A percentile compares a stretch with the other conserved stretches of the same genome.
Conservation (phyloP, 257 asterid genomes). For the Solanum boliviense region DNA sequence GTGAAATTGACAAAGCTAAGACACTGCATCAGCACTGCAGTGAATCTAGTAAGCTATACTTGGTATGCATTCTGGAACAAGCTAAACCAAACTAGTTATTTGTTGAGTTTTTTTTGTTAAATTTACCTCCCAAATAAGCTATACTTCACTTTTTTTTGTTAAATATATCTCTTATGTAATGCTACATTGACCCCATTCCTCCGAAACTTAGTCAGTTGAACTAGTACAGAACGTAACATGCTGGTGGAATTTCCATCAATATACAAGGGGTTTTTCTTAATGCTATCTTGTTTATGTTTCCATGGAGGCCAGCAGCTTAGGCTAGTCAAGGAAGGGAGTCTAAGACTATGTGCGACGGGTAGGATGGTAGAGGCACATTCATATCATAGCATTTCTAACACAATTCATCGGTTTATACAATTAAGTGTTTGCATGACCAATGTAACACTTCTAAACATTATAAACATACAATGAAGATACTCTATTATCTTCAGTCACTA, state of each 20-base stretch:
- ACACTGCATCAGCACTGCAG: conserved; percentile 49
- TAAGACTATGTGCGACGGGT: background rate
- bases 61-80: conserved; percentile 36
- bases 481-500: background rate
- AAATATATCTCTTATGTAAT: background rate
- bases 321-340: background rate
- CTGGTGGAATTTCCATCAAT: background rate
- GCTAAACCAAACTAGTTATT: background rate
- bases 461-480: background rate
- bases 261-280: background rate
- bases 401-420: background rate
- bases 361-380: background rate
- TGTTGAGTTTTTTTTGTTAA: background rate
- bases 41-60: conserved; percentile 77
- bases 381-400: background rate
- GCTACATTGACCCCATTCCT: background rate
- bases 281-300: background rate
- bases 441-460: background rate
- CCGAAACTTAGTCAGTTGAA: background rate
- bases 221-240: background rate
- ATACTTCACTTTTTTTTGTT: background rate
- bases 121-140: background rate
- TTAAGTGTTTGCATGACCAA: background rate
- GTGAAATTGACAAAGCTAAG: conserved; percentile 52
- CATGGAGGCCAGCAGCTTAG: background rate